phyloP scores from a whole-genome alignment of 345 rosid genomes.

The Barbarea vulgaris region DNA sequence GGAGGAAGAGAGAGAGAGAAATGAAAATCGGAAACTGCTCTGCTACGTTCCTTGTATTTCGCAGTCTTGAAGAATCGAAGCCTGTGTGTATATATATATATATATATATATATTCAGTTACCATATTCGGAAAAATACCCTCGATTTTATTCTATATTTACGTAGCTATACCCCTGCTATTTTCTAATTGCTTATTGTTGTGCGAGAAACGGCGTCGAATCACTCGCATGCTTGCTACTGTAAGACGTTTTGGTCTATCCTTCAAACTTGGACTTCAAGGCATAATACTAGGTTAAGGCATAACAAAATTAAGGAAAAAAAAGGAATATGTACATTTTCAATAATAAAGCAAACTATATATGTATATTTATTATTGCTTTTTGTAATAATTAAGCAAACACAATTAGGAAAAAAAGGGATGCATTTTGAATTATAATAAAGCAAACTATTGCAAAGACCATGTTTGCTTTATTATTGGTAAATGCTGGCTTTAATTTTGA shows the following conservation, averaged over 20 bases:
- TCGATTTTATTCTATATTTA: background rate
- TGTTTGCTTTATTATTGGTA: background rate
- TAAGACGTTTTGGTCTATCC: background rate
- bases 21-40: constrained; percentile 76
- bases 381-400: background rate
- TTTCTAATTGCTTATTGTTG: background rate
- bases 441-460: background rate
- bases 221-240: background rate
- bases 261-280: constrained; percentile 25
- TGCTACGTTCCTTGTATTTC: constrained; percentile 50
- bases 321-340: background rate
- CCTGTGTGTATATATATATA: background rate
- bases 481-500: background rate
- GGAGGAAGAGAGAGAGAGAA: constrained; percentile 29
- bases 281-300: background rate
- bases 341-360: background rate
- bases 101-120: constrained; percentile 1
- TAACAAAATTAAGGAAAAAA: background rate
- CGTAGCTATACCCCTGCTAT: background rate
- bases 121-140: background rate
- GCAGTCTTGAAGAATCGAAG: constrained; percentile 33
- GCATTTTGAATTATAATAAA: background rate
- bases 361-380: background rate
- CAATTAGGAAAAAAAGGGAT: background rate
- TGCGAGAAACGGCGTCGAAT: constrained; percentile 16